Percentiles rank a stretch among this genome's conserved stretches.
phyloP scores from a whole-genome alignment of 1,284 basidiomycete species.

The Tranzscheliella williamsii region DNA sequence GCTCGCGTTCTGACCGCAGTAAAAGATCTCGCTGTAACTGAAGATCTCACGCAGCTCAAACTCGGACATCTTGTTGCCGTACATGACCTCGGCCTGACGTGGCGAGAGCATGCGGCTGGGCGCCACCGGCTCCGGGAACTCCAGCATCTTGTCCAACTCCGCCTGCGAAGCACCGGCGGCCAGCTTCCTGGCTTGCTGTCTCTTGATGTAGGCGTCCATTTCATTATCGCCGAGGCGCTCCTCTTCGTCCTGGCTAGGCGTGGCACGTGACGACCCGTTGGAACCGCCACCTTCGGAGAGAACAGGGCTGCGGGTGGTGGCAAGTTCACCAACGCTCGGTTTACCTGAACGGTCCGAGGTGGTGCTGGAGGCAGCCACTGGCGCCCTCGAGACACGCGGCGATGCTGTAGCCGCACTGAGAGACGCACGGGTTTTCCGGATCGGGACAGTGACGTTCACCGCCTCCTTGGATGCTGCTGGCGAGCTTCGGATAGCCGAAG shows the following conservation, averaged over 20 bases:
- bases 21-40: conserved; percentile 84
- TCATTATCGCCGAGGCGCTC: conserved; percentile 90
- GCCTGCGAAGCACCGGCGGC: conserved; percentile 76
- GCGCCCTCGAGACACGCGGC: conserved; percentile 6
- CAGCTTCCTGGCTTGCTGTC: conserved; percentile 84
- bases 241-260: conserved; percentile 69
- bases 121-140: conserved; percentile 85
- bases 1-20: conserved; percentile 67
- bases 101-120: conserved; percentile 74
- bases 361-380: conserved; percentile 2
- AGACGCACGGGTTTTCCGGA: conserved; percentile 28
- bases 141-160: conserved; percentile 83
- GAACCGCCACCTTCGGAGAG: conserved; percentile 17
- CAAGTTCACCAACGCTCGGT: neutral
- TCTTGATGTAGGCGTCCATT: conserved; percentile 90
- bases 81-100: conserved; percentile 64
- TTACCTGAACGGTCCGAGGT: neutral
- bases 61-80: conserved; percentile 61
- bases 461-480: conserved; percentile 3
- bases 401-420: conserved; percentile 8
- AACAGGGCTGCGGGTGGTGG: conserved; percentile 17
- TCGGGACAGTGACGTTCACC: conserved; percentile 13
- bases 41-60: conserved; percentile 90
- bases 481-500: neutral
- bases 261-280: conserved; percentile 11